phyloP scores from a whole-genome alignment of 108 stramenopile genomes.

The Discostella stelligeroides region DNA sequence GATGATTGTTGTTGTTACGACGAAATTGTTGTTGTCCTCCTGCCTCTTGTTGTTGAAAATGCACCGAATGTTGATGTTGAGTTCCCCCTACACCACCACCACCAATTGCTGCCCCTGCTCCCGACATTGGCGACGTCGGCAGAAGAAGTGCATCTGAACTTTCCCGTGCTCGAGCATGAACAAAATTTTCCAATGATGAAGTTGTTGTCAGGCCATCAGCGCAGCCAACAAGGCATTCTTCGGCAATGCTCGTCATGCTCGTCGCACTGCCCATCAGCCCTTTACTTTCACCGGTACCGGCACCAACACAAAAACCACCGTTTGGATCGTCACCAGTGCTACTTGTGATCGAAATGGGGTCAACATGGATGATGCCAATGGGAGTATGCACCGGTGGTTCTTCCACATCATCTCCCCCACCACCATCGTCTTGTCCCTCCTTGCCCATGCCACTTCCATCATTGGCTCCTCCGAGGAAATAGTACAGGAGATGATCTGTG shows the following conservation, averaged over 20 bases:
- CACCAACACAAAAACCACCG: too few relatives aligned
- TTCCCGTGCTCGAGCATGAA: not conserved
- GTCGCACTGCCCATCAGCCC: not conserved
- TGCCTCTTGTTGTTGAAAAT: not conserved
- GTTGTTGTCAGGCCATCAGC: not conserved
- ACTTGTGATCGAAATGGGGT: not conserved
- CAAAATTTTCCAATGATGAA: constrained; percentile 4
- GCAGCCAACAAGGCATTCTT: not conserved
- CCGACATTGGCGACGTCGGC: not conserved
- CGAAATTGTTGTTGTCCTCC: not conserved
- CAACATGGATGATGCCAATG: not conserved
- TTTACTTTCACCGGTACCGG: not conserved
- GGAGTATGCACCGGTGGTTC: not conserved
- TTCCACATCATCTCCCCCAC: constrained; percentile 8
- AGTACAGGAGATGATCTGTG: constrained; percentile 73
- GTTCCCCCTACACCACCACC: too few relatives aligned
- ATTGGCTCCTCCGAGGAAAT: constrained; percentile 65
- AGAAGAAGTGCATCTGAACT: not conserved
- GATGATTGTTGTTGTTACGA: too few relatives aligned
- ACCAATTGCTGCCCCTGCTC: not conserved
- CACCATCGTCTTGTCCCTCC: constrained; percentile 2
- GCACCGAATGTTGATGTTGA: constrained; percentile 4
- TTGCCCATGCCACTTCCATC: not conserved
- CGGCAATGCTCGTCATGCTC: not conserved
- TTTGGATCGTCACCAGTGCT: too few relatives aligned